These are phyloP conservation scores for Pyrenochaeta sp. DNA, from an alignment of 2,329 filamentous ascomycete genomes.

Conservation along the genomic window DNA sequence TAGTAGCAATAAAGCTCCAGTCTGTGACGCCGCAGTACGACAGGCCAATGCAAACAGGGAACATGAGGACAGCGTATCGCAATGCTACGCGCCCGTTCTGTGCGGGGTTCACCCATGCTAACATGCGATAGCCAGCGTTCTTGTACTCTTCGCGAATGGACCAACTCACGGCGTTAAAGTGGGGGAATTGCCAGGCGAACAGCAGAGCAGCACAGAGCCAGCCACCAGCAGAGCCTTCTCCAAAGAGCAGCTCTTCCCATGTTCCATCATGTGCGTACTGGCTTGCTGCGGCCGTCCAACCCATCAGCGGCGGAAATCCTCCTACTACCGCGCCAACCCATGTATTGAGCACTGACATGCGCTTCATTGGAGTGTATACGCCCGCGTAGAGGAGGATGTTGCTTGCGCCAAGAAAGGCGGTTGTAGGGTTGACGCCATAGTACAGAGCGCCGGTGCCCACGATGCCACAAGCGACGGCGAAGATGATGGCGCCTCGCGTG, in stretches of 20 bases:
- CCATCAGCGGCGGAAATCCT: conserved; percentile 95
- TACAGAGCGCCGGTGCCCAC: conserved; percentile 78
- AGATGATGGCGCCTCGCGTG: conserved; percentile 74
- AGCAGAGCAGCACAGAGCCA: conserved; percentile 87
- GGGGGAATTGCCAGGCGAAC: conserved; percentile 97
- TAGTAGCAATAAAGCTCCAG: conserved; percentile 83
- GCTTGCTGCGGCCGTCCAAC: conserved; percentile 93
- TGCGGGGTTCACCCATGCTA: conserved; percentile 86
- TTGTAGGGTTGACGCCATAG: conserved; percentile 92
- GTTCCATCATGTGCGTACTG: conserved; percentile 73
- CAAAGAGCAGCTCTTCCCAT: conserved; percentile 81
- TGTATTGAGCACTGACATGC: conserved; percentile 85
- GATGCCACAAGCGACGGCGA: conserved; percentile 77
- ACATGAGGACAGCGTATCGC: conserved; percentile 83
- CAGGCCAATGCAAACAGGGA: conserved; percentile 83
- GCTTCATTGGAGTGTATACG: conserved; percentile 91
- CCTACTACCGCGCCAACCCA: conserved; percentile 95
- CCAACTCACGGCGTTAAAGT: conserved; percentile 96
- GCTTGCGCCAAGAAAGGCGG: conserved; percentile 80
- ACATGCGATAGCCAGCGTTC: conserved; percentile 71
- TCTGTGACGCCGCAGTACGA: conserved; percentile 85
- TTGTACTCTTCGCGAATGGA: conserved; percentile 90
- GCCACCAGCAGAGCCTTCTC: conserved; percentile 74
- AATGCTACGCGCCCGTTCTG: conserved; percentile 87
- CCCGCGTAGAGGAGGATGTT: conserved; percentile 93